Evolutionary conservation across 495 filamentous ascomycete species (phyloP), one percentile per base, ranked within the genome.

Genomic region (Talaromyces proteolyticus): DNA sequence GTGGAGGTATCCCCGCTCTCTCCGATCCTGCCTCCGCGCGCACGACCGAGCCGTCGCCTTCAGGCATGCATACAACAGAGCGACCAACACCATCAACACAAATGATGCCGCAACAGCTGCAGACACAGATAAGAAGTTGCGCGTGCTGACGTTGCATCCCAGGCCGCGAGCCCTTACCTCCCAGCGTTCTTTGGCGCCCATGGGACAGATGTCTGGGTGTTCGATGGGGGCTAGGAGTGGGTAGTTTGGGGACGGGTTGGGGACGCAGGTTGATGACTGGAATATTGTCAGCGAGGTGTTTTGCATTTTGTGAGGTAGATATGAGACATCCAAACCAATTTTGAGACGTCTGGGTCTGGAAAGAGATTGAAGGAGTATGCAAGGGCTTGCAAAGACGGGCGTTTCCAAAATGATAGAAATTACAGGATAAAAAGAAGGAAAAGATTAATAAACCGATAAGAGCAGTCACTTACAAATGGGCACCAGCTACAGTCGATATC

Each of bases 401-500:
- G 36, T 24, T 42, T 18, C 4, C 19, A 50, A 47, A 39, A 26
- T 41, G 24, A 42, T 21, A 45, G 38, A 18, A 20, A 19, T 45
- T 25, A 38, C 46, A 26, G 47, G 22, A n/a, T 41, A 47, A 4
- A 21, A 44, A 23, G 6, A 39, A 47, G 21, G 21, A 6, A 42
- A 8, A 12, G 3, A 39, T 10, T 43, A 34, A 34, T 49, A 11
- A 26, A 14, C 21, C 46, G 47, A 55, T n/a, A 34, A 46, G 14
- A 19, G 34, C 36, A 36, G 21, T 37, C 14, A 68, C 75, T 49
- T 68, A 80, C 76, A 54, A 72, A 64, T n/a, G 75, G 62, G 58
- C 77, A 80, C 77, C 77, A 80, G 39, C 76, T 76, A 62, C 77
- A 80, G 21, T 59, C 54, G 11, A 63, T 53, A 47, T 63, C 57